Percentiles rank a stretch among this genome's conserved stretches.
Conservation (phyloP, 371 early-diverging fungal species). For the Actinomucor elegans region DNA sequence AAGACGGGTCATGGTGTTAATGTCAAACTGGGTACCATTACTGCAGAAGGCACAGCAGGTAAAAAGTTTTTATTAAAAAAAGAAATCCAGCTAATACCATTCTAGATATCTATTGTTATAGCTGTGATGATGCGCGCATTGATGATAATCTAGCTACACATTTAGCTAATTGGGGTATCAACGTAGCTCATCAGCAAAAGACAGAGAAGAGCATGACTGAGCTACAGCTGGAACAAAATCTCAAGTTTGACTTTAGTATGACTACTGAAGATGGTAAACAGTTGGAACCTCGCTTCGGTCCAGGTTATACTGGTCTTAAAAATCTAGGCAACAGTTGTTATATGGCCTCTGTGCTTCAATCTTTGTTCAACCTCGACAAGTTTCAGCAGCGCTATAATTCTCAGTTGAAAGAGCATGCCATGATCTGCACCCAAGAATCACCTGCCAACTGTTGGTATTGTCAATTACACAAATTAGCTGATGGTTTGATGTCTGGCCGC, state of each 20-base stretch:
- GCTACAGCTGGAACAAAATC: constrained; percentile 94
- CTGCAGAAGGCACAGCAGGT: constrained; percentile 96
- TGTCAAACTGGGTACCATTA: constrained; percentile 94
- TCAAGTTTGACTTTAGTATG: constrained; percentile 97
- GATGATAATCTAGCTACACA: constrained; percentile 83
- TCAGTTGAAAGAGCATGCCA: constrained; percentile 63
- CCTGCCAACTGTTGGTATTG: constrained; percentile 85
- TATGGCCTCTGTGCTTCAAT: constrained; percentile 92
- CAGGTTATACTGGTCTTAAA: constrained; percentile 89
- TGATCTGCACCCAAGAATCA: constrained; percentile 54
- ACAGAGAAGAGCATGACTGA: constrained; percentile 93
- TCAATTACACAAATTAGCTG: constrained; percentile 87
- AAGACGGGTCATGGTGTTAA: constrained; percentile 82
- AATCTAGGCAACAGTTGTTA: constrained; percentile 98
- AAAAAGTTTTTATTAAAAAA: background rate
- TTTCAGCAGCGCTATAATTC: constrained; percentile 66
- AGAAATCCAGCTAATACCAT: no score
- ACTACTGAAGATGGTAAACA: constrained; percentile 92
- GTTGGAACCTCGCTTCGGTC: constrained; percentile 81
- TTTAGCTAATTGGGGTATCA: constrained; percentile 87
- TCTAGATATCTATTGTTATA: constrained; percentile 92
- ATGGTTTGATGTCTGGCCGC: constrained; percentile 87
- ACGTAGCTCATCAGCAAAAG: constrained; percentile 78
- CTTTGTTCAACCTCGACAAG: constrained; percentile 71
- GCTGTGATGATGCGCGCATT: constrained; percentile 80